Conservation (phyloP, 352 stramenopile genomes). For the Phytophthora niederhauseri region DNA sequence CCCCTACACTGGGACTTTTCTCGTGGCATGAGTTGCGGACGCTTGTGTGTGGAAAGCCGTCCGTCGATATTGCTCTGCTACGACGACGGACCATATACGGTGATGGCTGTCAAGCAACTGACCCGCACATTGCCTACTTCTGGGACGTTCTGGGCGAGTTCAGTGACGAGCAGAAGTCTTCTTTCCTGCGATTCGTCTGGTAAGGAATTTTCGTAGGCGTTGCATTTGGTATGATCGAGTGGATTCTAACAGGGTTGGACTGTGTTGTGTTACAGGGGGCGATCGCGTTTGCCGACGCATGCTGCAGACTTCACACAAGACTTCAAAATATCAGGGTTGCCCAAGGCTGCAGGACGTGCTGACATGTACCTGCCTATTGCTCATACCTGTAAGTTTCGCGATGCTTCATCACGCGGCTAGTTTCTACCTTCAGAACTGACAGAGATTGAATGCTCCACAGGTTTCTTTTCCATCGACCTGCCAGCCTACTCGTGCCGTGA, state of each 20-base stretch:
- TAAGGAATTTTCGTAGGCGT: slow-evolving; percentile 26
- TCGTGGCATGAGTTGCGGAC: slow-evolving; percentile 90
- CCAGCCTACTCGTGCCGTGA: slow-evolving; percentile 75
- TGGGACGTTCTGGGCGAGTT: slow-evolving; percentile 91
- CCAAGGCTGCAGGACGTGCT: slow-evolving; percentile 71
- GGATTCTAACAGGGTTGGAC: slow-evolving; percentile 7
- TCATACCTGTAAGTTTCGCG: slow-evolving; percentile 71
- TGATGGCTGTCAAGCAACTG: slow-evolving; percentile 83
- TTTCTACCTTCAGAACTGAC: slow-evolving; percentile 7
- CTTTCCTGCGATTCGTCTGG: slow-evolving; percentile 91
- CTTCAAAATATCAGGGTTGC: slow-evolving; percentile 89
- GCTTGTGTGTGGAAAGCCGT: slow-evolving; percentile 90
- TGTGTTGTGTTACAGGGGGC: slow-evolving; percentile 45
- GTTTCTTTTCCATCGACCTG: slow-evolving; percentile 91
- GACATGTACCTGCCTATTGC: slow-evolving; percentile 89
- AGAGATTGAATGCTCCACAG: slow-evolving; percentile 26
- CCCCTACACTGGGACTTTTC: slow-evolving; percentile 80
- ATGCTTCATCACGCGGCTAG: not conserved
- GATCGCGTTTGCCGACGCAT: slow-evolving; percentile 90
- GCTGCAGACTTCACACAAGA: slow-evolving; percentile 90
- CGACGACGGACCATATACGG: slow-evolving; percentile 90
- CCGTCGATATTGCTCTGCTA: slow-evolving; percentile 89
- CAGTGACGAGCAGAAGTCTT: slow-evolving; percentile 89
- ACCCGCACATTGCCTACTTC: slow-evolving; percentile 91
- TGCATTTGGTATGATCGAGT: not conserved